Base-by-base conservation (phyloP, 2,329 filamentous ascomycete species). In the Ploettnerulaceae sp. region DNA sequence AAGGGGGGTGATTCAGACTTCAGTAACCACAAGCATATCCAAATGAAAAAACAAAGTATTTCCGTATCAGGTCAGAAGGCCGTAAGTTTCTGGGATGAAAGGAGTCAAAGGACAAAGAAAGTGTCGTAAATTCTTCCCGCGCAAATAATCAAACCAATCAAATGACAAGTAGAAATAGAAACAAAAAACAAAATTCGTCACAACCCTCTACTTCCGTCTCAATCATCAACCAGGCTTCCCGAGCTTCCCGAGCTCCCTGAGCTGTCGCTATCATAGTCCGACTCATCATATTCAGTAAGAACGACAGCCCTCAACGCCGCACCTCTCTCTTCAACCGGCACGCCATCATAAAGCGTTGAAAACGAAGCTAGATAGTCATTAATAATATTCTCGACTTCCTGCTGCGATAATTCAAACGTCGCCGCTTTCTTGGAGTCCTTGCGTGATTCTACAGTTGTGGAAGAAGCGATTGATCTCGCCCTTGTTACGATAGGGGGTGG, bases 301-400 rank as follows among this genome's bases (percentile, higher is more conserved):
- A 43, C 41, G 22, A 53, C 48, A 7, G 41, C 39, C 8, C 43
- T 46, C 36, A 53, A 34, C 3, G 40, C 48, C 18, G 48, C 48
- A 14, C 48, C 50, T 1, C 48, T 20, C 22, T 53, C 29, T 18
- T 51, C 50, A 5, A 49, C 40, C 1, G 43, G 29, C n/a, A 55
- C 17, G 15, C 38, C 42, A 29, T 55, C 50, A 31, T 53, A 53
- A n/a, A 55, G 25, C 5, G 46, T 51, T 1, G 50, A 51, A 31
- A 53, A 49, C 2, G 50, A 45, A 7, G 53, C 53, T 11, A 56
- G 36, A 25, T 54, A 54, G 20, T 52, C 48, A 35, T 56, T 54
- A 11, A 56, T 41, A 5, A 52, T 47, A 31, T 44, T 42, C 49
- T 56, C 51, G 2, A 48, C 48, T 26, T 53, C 51, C n/a, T 49